Base-by-base conservation (phyloP, 2,329 filamentous ascomycete species). In the Claviceps pazoutovae region DNA sequence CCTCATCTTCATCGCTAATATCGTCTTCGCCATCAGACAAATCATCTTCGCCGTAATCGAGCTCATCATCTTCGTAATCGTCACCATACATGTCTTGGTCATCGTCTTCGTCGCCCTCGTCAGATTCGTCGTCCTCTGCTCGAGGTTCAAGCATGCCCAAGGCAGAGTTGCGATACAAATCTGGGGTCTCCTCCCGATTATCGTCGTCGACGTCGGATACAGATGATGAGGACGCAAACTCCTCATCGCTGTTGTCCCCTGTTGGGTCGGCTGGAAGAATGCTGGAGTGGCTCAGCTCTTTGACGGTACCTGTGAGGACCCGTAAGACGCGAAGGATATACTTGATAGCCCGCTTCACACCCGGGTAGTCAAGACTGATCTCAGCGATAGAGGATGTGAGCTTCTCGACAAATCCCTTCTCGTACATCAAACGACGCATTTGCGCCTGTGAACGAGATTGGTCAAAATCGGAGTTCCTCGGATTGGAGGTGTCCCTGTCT, bases 141-240 rank as follows among this genome's bases (percentile, higher is more conserved):
- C 83, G 80, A 57, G 86, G 84, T 65, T 97, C 93, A 50, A 96
- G 83, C 82, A 97, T 94, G 48, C 93, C 91, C 21, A 98, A 74
- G 1, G 94, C 88, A 2, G 93, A 97, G 66, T 97, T 95, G 50
- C 94, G 86, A 71, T 96, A 97, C 19, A 98, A 76, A 68, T 98
- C 93, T 34, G 94, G 93, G 5, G 94, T 98, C 65, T 97, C 93
- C 66, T 95, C 89, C 45, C 89, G 83, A 52, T 88, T 84, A 21
- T 55, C 53, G 55, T 90, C 86, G 42, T 90, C 86, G 49, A 89
- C 73, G 56, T 95, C 90, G 11, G 91, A 96, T 23, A 95, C 80
- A 1, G 91, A 95, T 4, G 89, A 94, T 3, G 86, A 82, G 11
- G 88, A 93, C 2, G 83, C 83, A 46, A 95, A 86, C 46, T 96